Conservation (phyloP, 2,329 filamentous ascomycete genomes). For the Taxawa tesnikishii region DNA sequence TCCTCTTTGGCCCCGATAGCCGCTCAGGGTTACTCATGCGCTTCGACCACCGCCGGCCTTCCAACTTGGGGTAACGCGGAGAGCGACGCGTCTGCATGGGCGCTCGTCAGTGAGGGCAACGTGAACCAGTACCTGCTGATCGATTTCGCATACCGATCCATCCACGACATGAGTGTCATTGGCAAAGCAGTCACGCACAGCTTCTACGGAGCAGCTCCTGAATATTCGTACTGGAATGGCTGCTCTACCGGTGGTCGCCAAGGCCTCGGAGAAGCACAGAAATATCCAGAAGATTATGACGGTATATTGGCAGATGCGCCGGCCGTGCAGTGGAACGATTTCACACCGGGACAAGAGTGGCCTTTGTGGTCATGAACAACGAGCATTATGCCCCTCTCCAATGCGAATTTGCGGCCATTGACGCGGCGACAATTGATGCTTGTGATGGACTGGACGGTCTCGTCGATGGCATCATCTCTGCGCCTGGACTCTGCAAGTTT, state of each 20-base stretch:
- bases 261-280: conserved; percentile 24
- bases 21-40: conserved; percentile 14
- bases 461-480: conserved; percentile 21
- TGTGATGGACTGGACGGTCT: conserved; percentile 27
- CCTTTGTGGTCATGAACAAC: conserved; percentile 12
- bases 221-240: conserved; percentile 25
- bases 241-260: conserved; percentile 27
- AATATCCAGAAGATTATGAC: conserved; percentile 25
- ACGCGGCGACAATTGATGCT: conserved; percentile 18
- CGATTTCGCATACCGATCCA: conserved; percentile 20
- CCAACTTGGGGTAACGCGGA: not conserved
- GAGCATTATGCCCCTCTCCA: conserved; percentile 8
- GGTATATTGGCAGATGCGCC: conserved; percentile 28
- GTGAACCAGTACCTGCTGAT: conserved; percentile 20
- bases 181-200: conserved; percentile 16
- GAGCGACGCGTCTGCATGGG: conserved; percentile 9
- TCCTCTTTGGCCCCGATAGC: conserved; percentile 7
- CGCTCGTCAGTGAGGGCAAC: conserved; percentile 16
- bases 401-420: conserved; percentile 26
- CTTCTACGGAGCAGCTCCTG: conserved; percentile 19
- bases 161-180: conserved; percentile 23
- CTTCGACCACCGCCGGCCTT: conserved; percentile 17
- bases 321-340: conserved; percentile 24
- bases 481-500: conserved; percentile 17
- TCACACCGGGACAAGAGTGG: conserved; percentile 14